phyloP scores from a whole-genome alignment of 2,329 filamentous ascomycete species.

The Aureobasidium mangrovei region DNA sequence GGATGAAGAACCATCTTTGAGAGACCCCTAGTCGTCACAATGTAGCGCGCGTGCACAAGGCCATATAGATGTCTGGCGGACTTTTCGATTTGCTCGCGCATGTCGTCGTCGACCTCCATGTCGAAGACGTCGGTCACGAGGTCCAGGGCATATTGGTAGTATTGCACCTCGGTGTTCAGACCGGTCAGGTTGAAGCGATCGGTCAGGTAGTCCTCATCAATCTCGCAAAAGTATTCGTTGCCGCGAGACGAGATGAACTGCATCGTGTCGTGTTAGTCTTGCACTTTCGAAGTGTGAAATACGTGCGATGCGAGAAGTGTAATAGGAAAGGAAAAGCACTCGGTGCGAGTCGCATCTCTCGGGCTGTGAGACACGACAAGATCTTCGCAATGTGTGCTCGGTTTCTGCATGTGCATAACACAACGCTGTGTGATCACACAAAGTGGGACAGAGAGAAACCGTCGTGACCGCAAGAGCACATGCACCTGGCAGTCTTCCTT shows the following conservation, averaged over 20 bases:
- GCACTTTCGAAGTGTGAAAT: not conserved
- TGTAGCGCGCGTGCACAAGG: slow-evolving; percentile 90
- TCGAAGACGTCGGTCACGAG: slow-evolving; percentile 98
- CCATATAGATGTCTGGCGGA: slow-evolving; percentile 93
- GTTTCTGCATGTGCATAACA: too few species aligned
- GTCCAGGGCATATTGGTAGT: slow-evolving; percentile 97
- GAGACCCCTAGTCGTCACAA: slow-evolving; percentile 87
- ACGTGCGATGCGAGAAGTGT: not conserved
- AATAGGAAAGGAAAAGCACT: slow-evolving; percentile 1
- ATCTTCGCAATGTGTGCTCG: too few species aligned
- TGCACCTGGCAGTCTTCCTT: too few species aligned
- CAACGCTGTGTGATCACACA: too few species aligned
- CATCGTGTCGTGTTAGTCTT: not conserved
- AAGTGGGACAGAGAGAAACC: too few species aligned
- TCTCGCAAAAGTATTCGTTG: slow-evolving; percentile 99
- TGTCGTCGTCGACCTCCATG: slow-evolving; percentile 95
- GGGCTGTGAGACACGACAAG: too few species aligned
- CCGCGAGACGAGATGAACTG: slow-evolving; percentile 97
- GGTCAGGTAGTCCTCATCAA: slow-evolving; percentile 96
- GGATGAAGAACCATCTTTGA: slow-evolving; percentile 75
- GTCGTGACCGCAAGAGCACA: too few species aligned
- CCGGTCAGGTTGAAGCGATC: slow-evolving; percentile 98
- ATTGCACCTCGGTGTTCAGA: slow-evolving; percentile 92
- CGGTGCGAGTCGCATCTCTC: too few species aligned
- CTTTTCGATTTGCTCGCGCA: slow-evolving; percentile 96